Evolutionary conservation across 108 stramenopile species (phyloP).

Genomic region (Skeletonema menzelii): DNA sequence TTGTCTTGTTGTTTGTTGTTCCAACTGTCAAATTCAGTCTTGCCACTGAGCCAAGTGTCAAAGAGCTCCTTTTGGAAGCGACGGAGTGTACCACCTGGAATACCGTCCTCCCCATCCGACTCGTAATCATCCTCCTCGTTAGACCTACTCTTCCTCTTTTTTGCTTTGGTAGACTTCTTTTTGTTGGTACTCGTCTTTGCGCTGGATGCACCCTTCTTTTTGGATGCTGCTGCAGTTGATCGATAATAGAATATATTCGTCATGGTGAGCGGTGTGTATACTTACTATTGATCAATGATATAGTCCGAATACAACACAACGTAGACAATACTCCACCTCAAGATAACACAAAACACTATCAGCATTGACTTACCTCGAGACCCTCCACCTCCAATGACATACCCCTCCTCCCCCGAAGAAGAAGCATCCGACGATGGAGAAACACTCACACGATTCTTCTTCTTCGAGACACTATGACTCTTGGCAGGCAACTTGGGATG

Average conservation of each 20-base stretch:
- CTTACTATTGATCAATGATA: not conserved
- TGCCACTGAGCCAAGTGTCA: not conserved
- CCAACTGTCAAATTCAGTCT: not conserved
- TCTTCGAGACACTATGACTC: not conserved
- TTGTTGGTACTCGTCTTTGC: not conserved
- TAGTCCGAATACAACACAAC: not conserved
- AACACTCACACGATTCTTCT: not conserved
- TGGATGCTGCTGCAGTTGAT: not conserved
- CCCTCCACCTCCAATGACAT: not conserved
- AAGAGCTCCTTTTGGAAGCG: not conserved
- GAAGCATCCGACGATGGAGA: not conserved
- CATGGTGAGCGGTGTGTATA: not conserved
- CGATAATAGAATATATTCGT: not conserved
- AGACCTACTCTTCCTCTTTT: not conserved
- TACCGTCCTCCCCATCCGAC: not conserved
- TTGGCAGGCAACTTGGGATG: not conserved
- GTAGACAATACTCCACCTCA: not conserved
- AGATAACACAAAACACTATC: not conserved
- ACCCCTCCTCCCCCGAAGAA: not conserved
- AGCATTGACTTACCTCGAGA: not conserved
- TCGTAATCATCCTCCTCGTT: not conserved
- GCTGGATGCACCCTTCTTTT: not conserved
- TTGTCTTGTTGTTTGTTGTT: not conserved
- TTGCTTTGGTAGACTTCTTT: not conserved
- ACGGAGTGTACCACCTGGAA: not conserved